These are phyloP conservation scores for Trypanosoma platydactyli DNA, from an alignment of 208 protist genomes.

Conservation along the genomic window DNA sequence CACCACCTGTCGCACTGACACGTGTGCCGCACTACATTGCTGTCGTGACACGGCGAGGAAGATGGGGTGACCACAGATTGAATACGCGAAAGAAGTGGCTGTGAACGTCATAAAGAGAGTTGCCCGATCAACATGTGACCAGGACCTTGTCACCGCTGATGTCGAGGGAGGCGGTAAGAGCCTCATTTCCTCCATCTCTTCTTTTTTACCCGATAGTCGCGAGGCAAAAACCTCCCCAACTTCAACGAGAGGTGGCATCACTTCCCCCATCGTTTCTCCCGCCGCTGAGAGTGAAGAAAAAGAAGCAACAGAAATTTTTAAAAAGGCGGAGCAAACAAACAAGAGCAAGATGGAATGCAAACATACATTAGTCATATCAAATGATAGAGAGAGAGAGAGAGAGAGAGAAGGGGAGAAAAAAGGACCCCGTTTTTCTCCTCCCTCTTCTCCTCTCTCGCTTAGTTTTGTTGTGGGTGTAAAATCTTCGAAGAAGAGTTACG, in stretches of 20 bases:
- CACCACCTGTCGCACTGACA: constrained; percentile 47
- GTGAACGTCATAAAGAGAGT: constrained; percentile 68
- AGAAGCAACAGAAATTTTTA: constrained; percentile 10
- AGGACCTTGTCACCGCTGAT: constrained; percentile 77
- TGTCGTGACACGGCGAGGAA: constrained; percentile 78
- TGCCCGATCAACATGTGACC: constrained; percentile 72
- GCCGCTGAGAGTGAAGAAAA: constrained; percentile 6
- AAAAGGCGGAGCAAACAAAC: constrained; percentile 9
- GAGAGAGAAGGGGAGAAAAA: constrained; percentile 3
- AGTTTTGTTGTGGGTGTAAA: too few species aligned
- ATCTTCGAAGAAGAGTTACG: too few species aligned
- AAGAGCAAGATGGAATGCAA: constrained; percentile 20
- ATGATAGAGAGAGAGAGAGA: constrained; percentile 10
- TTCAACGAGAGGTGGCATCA: constrained; percentile 10
- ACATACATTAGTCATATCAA: not conserved
- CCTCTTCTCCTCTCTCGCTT: too few species aligned
- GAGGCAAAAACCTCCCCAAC: not conserved
- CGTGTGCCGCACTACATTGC: constrained; percentile 52
- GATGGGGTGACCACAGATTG: constrained; percentile 65
- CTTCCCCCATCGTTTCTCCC: not conserved
- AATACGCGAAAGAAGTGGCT: constrained; percentile 65
- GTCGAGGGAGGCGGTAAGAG: constrained; percentile 31
- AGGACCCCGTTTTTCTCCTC: too few species aligned
- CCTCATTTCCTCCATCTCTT: too few species aligned
- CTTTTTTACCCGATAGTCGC: not conserved